Evolutionary conservation across 495 filamentous ascomycete genomes (phyloP).

Genomic region (Hypoxylon intermedium): DNA sequence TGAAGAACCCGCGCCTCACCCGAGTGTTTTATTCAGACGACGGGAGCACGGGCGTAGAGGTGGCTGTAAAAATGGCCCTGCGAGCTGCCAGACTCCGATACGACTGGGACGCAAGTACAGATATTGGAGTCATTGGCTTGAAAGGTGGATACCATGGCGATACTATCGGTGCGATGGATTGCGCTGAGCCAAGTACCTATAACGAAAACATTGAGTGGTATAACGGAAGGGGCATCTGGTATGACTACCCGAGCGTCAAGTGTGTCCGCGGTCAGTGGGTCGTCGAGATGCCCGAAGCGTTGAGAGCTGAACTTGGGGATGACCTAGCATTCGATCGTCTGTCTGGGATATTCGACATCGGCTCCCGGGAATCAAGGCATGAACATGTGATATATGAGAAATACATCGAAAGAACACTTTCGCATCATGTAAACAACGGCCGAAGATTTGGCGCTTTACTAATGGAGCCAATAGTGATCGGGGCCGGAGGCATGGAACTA

Average conservation of each 20-base stretch:
- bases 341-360: slow-evolving; percentile 66
- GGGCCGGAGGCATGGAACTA: slow-evolving; percentile 79
- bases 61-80: slow-evolving; percentile 81
- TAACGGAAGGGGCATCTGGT: slow-evolving; percentile 74
- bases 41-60: slow-evolving; percentile 79
- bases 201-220: slow-evolving; percentile 86
- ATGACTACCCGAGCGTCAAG: slow-evolving; percentile 73
- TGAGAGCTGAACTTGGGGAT: slow-evolving; percentile 56
- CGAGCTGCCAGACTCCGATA: slow-evolving; percentile 68
- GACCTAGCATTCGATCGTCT: slow-evolving; percentile 58
- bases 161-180: slow-evolving; percentile 83
- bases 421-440: slow-evolving; percentile 58
- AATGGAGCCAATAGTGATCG: slow-evolving; percentile 76
- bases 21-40: slow-evolving; percentile 82
- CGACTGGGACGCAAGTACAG: slow-evolving; percentile 60
- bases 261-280: slow-evolving; percentile 69
- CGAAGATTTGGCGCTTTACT: slow-evolving; percentile 75
- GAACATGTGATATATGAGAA: slow-evolving; percentile 58
- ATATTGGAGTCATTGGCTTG: slow-evolving; percentile 70
- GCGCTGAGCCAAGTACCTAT: slow-evolving; percentile 71
- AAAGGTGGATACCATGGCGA: slow-evolving; percentile 83
- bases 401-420: slow-evolving; percentile 63
- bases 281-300: slow-evolving; percentile 59
- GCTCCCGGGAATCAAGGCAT: slow-evolving; percentile 51
- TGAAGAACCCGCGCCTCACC: slow-evolving; percentile 65